Evolutionary conservation across 345 rosid species (phyloP), one percentile per base, ranked within the genome.

Genomic region (Acer yangbiense): DNA sequence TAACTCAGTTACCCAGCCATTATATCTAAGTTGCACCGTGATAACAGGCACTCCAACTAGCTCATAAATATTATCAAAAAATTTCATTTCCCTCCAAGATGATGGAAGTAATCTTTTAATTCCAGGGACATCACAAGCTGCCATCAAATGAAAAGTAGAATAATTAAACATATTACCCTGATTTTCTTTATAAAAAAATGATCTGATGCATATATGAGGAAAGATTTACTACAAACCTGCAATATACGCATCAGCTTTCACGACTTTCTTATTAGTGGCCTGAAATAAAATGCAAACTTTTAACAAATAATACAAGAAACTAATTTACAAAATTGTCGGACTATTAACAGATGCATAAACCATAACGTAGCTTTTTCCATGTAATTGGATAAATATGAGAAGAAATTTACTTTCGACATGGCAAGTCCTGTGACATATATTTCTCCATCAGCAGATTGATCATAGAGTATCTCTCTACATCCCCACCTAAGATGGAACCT

Each of bases 401-500:
- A 80, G 81, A 9, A 64, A 77, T 76, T 90, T 84, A 96, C 99
- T 86, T 83, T 96, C 29, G 99, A 96, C 71, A 92, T 81, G 74
- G 98, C 97, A 41, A 96, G 90, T 77, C 99, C 98, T 8, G 85
- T 88, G 79, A 96, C 90, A 77, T 82, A 88, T 73, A 84, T 90
- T 82, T 87, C 91, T 65, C 97, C 94, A 77, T 85, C 80, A 41
- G 89, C 76, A 76, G 92, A 77, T 83, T 77, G 89, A 77, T 91
- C 89, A 57, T 91, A 92, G 17, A 91, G 91, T 72, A 96, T 79
- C 88, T 92, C 87, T 80, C 98, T 88, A 89, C 99, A 96, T 71
- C 98, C 99, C 99, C 99, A 96, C 85, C 99, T 88, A 65, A 96
- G 87, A 88, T 96, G 98, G 81, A 96, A 94, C 88, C 99, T 95